phyloP scores from a whole-genome alignment of 441 rosid genomes.

The Euphorbia celastroides region DNA sequence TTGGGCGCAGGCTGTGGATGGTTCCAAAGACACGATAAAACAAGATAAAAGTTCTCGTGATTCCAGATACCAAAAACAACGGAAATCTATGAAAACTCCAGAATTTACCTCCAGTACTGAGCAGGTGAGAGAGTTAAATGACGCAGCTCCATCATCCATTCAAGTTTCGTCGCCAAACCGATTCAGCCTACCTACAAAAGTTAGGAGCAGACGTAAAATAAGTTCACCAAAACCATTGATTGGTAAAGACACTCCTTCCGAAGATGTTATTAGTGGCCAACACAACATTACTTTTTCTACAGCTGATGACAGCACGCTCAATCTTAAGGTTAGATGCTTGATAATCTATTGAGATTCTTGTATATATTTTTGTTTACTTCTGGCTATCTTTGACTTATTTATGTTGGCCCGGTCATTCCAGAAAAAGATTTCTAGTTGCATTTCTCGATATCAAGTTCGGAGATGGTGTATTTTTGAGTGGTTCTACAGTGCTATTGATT shows the following conservation, averaged over 20 bases:
- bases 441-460: too few relatives aligned
- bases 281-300: conserved; percentile 29
- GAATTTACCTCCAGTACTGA: conserved; percentile 41
- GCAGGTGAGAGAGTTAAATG: conserved; percentile 38
- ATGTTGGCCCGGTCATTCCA: conserved; percentile 27
- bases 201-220: conserved; percentile 67
- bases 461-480: too few relatives aligned
- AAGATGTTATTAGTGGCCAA: conserved; percentile 33
- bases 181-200: conserved; percentile 43
- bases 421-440: too few relatives aligned
- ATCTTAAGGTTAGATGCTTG: conserved; percentile 50
- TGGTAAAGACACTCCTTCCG: conserved; percentile 34
- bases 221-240: conserved; percentile 41
- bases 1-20: conserved; percentile 44
- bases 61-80: conserved; percentile 40
- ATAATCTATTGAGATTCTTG: conserved; percentile 11
- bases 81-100: conserved; percentile 37
- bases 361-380: not conserved
- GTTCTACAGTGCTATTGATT: too few relatives aligned
- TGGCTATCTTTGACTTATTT: conserved; percentile 13
- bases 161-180: conserved; percentile 36
- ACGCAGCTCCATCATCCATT: conserved; percentile 36
- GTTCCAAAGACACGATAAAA: conserved; percentile 35
- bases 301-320: conserved; percentile 27
- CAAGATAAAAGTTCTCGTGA: conserved; percentile 48